Evolutionary conservation across 345 rosid genomes (phyloP).

Genomic region (Euphorbia peplus): DNA sequence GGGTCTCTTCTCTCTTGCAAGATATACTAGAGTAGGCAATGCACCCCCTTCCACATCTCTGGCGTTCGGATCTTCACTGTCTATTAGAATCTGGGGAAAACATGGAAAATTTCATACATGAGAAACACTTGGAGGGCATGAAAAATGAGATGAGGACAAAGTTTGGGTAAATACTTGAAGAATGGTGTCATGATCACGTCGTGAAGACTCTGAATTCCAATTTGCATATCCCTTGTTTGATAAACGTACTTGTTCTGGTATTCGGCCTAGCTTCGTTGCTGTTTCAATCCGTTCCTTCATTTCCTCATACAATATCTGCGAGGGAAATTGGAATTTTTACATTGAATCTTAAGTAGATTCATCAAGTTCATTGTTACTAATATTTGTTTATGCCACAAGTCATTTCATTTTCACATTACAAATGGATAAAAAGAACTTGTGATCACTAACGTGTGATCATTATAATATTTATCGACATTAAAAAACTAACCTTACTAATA

Average conservation of each 20-base stretch:
- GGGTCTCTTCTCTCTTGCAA: conserved; percentile 48
- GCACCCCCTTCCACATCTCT: conserved; percentile 34
- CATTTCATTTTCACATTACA: too few relatives aligned
- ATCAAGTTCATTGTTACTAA: too few relatives aligned
- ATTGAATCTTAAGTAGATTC: too few relatives aligned
- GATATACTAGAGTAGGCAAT: conserved; percentile 43
- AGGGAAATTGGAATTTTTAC: too few relatives aligned
- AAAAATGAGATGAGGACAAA: not conserved
- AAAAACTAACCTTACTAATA: too few relatives aligned
- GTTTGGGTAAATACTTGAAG: conserved; percentile 22
- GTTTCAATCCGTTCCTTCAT: conserved; percentile 29
- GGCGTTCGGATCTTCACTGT: conserved; percentile 23
- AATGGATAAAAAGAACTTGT: too few relatives aligned
- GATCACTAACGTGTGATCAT: too few relatives aligned
- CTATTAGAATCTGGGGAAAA: conserved; percentile 16
- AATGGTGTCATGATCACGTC: conserved; percentile 39
- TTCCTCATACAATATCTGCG: conserved; percentile 35
- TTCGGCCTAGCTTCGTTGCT: conserved; percentile 22
- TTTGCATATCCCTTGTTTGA: conserved; percentile 29
- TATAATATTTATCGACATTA: too few relatives aligned
- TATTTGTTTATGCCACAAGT: too few relatives aligned
- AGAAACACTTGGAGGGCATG: not conserved
- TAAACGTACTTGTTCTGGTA: conserved; percentile 24
- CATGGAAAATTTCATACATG: not conserved
- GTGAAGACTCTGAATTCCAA: conserved; percentile 28